Evolutionary conservation across 139 green algal species (phyloP), one percentile per base, ranked within the genome.

Genomic region (Asterochloris sp.): DNA sequence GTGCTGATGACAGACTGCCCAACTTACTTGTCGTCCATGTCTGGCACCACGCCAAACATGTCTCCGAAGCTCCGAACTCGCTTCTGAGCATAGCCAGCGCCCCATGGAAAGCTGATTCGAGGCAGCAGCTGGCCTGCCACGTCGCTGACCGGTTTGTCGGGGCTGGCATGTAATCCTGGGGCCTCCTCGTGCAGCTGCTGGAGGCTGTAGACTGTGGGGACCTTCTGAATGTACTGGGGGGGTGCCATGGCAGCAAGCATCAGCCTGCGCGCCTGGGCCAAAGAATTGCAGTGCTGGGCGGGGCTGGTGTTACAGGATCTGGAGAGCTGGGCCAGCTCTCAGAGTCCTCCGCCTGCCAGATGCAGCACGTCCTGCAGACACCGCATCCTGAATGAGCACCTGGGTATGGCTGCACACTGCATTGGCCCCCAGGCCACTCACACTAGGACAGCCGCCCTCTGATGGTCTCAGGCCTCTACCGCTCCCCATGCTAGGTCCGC

Each of bases 31-130:
- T 89, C 83, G 61, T 89, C 71, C 17, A 86, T 47, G 47, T 91
- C 86, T 19, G 88, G 88, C 63, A 89, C 89, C 19, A 69, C 26
- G 69, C 71, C 73, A 19, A 67, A 14, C 76, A 92, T 74, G 80
- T 89, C 86, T n/a, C 89, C 89, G 78, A 92, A 92, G 21, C 88
- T 92, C 16, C 88, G 82, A 10, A 92, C 79, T 17, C 83, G 84
- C 81, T 92, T 90, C 78, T 73, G 29, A 11, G 69, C 54, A 54
- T 78, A 85, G 17, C 76, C 89, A 13, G 83, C 66, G 13, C 60
- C 54, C 10, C 54, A n/a, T 24, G 83, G 77, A 78, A 86, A 91
- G 78, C 82, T 86, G 15, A 90, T 68, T 24, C 54, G 66, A 17
- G 84, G 89, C 63, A 92, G 80, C 13, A 78, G 47, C 17, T 83